A percentile compares a stretch with the other conserved stretches of the same genome.
Evolutionary conservation across 768 basidiomycete genomes (phyloP).

Genomic region (Auricularia heimuer): DNA sequence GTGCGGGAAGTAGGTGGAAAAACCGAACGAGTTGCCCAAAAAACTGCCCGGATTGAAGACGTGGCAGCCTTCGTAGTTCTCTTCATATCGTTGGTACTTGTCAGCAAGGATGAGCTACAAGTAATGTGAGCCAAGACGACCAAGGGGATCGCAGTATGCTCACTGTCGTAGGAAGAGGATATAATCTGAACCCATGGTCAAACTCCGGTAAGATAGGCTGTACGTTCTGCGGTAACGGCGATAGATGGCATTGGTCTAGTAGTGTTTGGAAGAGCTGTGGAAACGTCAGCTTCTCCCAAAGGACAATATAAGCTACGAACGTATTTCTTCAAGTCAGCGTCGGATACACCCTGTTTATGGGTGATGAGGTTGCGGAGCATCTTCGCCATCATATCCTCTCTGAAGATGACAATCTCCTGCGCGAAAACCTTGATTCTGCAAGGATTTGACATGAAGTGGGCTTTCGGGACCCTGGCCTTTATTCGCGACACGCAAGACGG

Average conservation of each 20-base stretch:
- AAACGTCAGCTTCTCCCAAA: conserved; percentile 3
- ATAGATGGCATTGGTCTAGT: conserved; percentile 90
- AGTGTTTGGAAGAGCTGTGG: conserved; percentile 88
- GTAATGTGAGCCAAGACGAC: neutral
- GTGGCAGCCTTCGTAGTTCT: conserved; percentile 97
- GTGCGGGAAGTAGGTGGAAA: conserved; percentile 86
- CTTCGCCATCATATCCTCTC: conserved; percentile 87
- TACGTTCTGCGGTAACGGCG: conserved; percentile 71
- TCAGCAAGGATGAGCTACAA: conserved; percentile 83
- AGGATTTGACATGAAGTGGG: conserved; percentile 81
- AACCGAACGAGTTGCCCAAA: conserved; percentile 68
- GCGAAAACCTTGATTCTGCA: conserved; percentile 92
- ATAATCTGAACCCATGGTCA: conserved; percentile 85
- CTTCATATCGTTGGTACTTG: conserved; percentile 89
- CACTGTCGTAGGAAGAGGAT: conserved; percentile 89
- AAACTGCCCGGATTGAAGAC: conserved; percentile 98
- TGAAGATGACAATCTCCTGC: conserved; percentile 89
- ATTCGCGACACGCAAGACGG: conserved; percentile 64
- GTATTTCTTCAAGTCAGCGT: conserved; percentile 79
- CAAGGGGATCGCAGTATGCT: conserved; percentile 17
- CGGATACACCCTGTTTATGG: conserved; percentile 69
- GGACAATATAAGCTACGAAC: conserved; percentile 36
- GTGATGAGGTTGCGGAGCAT: conserved; percentile 90
- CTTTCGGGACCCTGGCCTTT: conserved; percentile 62
- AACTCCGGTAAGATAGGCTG: conserved; percentile 84